Conservation (phyloP, 805 yeast genomes). For the Candida loeiensis region DNA sequence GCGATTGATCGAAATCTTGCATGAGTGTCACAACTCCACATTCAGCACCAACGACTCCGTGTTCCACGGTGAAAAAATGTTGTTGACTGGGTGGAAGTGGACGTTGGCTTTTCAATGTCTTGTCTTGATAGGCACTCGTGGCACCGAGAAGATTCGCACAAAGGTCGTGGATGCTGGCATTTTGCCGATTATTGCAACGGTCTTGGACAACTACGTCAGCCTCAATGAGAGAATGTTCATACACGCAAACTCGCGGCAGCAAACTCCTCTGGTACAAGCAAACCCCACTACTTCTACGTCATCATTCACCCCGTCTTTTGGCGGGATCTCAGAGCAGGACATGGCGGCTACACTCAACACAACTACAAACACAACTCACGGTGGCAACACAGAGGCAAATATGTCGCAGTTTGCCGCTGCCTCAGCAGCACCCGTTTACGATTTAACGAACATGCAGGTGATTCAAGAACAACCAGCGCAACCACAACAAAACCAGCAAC, state of each 20-base stretch:
- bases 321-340: slow-evolving; percentile 1
- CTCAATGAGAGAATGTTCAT: slow-evolving; percentile 38
- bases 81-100: slow-evolving; percentile 95
- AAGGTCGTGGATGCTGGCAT: slow-evolving; percentile 90
- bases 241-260: slow-evolving; percentile 25
- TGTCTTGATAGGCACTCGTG: slow-evolving; percentile 88
- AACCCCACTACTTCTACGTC: slow-evolving; percentile 5
- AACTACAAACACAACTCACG: slow-evolving; percentile 3
- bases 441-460: slow-evolving; percentile 6
- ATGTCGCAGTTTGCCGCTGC: slow-evolving; percentile 2
- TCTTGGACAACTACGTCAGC: slow-evolving; percentile 77
- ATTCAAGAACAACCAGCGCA: slow-evolving; percentile 3
- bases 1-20: slow-evolving; percentile 77
- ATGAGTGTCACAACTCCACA: slow-evolving; percentile 60
- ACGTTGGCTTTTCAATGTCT: slow-evolving; percentile 89
- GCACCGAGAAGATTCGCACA: slow-evolving; percentile 79
- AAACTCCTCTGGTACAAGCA: slow-evolving; percentile 6
- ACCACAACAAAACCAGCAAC: background rate
- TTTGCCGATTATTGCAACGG: slow-evolving; percentile 86
- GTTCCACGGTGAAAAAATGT: slow-evolving; percentile 38
- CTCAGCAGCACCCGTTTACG: slow-evolving; percentile 5
- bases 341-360: too few relatives aligned
- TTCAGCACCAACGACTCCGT: slow-evolving; percentile 28
- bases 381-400: slow-evolving; percentile 1
- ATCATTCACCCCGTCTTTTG: background rate